Evolutionary conservation across 2,329 filamentous ascomycete genomes (phyloP).

Genomic region (Bipolaris oryzae): DNA sequence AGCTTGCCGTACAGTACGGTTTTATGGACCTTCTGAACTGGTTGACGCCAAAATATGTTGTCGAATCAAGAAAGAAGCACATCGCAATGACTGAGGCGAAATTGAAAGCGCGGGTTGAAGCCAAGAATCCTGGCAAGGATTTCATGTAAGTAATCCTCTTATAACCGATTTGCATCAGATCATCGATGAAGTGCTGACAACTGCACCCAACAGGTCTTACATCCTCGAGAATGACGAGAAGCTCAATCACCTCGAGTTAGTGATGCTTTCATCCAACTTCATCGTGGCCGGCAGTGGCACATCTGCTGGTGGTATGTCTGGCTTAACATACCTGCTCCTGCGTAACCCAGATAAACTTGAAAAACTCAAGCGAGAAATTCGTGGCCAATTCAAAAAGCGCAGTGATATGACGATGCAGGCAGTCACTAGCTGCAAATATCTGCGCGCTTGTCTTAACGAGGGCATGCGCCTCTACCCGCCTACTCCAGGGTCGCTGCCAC

Average conservation of each 20-base stretch:
- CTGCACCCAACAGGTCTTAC: conserved; percentile 2
- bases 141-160: conserved; percentile 1
- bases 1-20: conserved; percentile 12
- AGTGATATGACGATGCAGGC: conserved; percentile 20
- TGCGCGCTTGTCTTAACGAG: conserved; percentile 26
- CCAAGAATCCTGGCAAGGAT: conserved; percentile 11
- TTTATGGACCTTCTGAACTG: conserved; percentile 11
- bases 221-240: conserved; percentile 14
- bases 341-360: conserved; percentile 15
- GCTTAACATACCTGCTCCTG: conserved; percentile 13
- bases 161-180: too few species aligned
- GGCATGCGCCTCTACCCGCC: conserved; percentile 25
- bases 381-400: conserved; percentile 5
- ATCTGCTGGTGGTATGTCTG: conserved; percentile 11
- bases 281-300: conserved; percentile 43
- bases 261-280: conserved; percentile 15
- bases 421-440: conserved; percentile 12
- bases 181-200: not conserved
- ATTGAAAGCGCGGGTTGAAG: conserved; percentile 7
- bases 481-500: conserved; percentile 18
- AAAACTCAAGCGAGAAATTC: conserved; percentile 21
- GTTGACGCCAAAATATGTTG: conserved; percentile 7
- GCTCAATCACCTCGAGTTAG: conserved; percentile 12
- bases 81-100: conserved; percentile 13
- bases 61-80: conserved; percentile 13